phyloP scores from a whole-genome alignment of 164 flowering plant genomes.

The Cinnamomum micranthum region DNA sequence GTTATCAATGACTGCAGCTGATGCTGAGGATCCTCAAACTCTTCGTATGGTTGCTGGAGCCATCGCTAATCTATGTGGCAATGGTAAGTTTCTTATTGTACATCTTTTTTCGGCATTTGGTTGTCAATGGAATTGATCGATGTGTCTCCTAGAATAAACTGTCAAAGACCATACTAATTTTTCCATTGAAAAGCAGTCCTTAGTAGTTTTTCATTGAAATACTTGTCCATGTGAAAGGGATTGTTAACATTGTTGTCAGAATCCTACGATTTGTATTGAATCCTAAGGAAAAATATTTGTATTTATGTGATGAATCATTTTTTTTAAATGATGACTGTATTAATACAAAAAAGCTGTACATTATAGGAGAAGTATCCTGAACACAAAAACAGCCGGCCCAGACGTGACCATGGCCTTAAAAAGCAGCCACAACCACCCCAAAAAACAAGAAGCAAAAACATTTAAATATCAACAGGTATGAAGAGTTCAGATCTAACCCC shows the following conservation, averaged over 20 bases:
- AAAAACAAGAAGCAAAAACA: too few relatives aligned
- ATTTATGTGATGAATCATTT: too few relatives aligned
- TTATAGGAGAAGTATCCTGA: too few relatives aligned
- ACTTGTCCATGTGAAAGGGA: background rate
- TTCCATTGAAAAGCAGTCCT: background rate
- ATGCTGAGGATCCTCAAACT: conserved; percentile 93
- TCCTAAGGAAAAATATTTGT: too few relatives aligned
- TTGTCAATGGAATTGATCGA: background rate
- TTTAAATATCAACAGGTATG: too few relatives aligned
- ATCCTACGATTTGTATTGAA: too few relatives aligned
- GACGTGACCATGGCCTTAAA: too few relatives aligned
- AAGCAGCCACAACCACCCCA: too few relatives aligned
- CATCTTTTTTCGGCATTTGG: background rate
- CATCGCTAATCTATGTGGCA: conserved; percentile 94
- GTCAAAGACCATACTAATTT: background rate
- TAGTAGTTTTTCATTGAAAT: background rate
- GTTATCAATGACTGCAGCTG: conserved; percentile 66
- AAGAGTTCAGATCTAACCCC: too few relatives aligned
- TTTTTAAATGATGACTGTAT: too few relatives aligned
- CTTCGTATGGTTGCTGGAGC: conserved; percentile 99
- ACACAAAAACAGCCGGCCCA: too few relatives aligned
- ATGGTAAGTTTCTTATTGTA: conserved; percentile 46
- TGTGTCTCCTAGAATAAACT: background rate
- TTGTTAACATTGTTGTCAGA: background rate
- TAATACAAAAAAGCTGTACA: too few relatives aligned